Evolutionary conservation across 257 asterid genomes (phyloP).

Genomic region (Ajuga chamaepitys): DNA sequence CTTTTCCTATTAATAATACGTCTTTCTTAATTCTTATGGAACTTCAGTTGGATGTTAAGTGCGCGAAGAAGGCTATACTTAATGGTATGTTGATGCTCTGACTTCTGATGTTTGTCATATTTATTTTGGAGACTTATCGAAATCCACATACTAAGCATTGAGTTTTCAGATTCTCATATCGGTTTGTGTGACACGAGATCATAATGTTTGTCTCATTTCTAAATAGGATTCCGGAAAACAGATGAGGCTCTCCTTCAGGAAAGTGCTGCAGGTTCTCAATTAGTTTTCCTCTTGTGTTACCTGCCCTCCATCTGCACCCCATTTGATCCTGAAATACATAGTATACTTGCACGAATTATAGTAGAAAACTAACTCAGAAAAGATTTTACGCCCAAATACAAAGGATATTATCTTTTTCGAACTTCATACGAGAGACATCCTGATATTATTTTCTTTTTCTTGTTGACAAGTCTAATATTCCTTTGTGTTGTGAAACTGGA

Average conservation of each 20-base stretch:
- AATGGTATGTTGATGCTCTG: conserved; percentile 38
- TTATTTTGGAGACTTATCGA: conserved; percentile 1
- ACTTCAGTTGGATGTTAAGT: conserved; percentile 78
- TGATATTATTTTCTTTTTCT: neutral
- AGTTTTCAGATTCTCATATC: neutral
- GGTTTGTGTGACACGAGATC: neutral
- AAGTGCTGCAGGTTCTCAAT: conserved; percentile 58
- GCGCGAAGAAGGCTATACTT: conserved; percentile 75
- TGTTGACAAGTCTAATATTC: neutral
- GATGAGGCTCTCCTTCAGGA: conserved; percentile 78
- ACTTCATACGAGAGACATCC: neutral
- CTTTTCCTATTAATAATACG: conserved; percentile 1
- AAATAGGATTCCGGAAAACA: conserved; percentile 63
- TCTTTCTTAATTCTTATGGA: conserved; percentile 11
- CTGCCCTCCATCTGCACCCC: neutral
- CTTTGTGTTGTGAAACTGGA: neutral
- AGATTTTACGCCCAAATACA: neutral
- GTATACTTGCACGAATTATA: neutral
- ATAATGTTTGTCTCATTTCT: neutral
- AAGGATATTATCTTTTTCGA: neutral
- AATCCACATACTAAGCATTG: neutral
- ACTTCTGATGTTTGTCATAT: neutral
- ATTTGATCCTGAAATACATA: neutral
- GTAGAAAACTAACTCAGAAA: neutral
- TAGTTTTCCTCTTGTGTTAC: conserved; percentile 14